phyloP scores from a whole-genome alignment of 164 flowering plant species.

The Chimonanthus salicifolius region DNA sequence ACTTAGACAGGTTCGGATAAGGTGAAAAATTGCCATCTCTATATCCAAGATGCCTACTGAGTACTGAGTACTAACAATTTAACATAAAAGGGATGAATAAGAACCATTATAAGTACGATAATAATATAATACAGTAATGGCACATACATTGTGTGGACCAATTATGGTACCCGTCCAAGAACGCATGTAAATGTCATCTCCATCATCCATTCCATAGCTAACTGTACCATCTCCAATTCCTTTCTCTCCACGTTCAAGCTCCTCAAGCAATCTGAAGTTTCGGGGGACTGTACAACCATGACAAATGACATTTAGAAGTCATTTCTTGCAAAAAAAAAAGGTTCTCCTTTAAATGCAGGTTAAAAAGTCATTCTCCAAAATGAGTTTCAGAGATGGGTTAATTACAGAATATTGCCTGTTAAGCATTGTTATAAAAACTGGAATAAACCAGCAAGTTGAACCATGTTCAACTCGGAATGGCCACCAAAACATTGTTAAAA shows the following conservation, averaged over 20 bases:
- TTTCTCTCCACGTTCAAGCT: constrained; percentile 91
- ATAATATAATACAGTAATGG: background rate
- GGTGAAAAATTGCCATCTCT: too few species aligned
- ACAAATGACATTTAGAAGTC: background rate
- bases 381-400: background rate
- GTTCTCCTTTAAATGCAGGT: background rate
- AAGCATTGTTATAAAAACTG: background rate
- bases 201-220: constrained; percentile 93
- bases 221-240: constrained; percentile 92
- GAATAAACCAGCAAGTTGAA: background rate
- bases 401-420: too few species aligned
- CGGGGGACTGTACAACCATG: constrained; percentile 59
- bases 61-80: background rate
- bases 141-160: constrained; percentile 79
- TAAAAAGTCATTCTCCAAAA: background rate
- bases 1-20: too few species aligned
- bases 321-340: constrained; percentile 3
- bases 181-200: constrained; percentile 87
- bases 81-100: background rate
- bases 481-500: background rate
- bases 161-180: constrained; percentile 91
- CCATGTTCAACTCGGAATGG: background rate
- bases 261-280: constrained; percentile 85
- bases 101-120: background rate
- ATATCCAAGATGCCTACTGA: background rate